Conservation (phyloP, 805 yeast species). For the Cyberlindnera americana region DNA sequence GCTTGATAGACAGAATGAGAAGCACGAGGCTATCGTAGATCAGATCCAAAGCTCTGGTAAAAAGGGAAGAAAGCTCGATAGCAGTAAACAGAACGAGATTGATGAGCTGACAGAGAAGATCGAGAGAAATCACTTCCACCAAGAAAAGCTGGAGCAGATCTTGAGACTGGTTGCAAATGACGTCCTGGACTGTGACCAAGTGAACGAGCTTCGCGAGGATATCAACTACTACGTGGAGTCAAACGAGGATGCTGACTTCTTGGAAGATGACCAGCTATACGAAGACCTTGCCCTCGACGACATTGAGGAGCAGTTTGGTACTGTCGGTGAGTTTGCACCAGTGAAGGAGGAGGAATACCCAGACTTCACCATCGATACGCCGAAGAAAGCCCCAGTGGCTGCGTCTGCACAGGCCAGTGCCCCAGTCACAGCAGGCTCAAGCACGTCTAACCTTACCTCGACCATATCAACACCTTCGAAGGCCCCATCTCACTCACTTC, state of each 20-base stretch:
- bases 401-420: slow-evolving; percentile 3
- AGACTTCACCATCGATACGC: slow-evolving; percentile 12
- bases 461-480: slow-evolving; percentile 8
- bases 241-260: slow-evolving; percentile 88
- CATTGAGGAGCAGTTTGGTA: slow-evolving; percentile 49
- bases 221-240: slow-evolving; percentile 90
- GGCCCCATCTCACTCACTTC: not conserved
- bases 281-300: slow-evolving; percentile 77
- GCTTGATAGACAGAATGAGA: slow-evolving; percentile 75
- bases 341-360: slow-evolving; percentile 12
- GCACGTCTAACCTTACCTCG: not conserved
- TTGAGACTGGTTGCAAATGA: slow-evolving; percentile 77
- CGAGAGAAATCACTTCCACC: slow-evolving; percentile 78
- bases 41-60: slow-evolving; percentile 47
- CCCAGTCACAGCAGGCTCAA: slow-evolving; percentile 6
- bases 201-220: slow-evolving; percentile 80
- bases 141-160: slow-evolving; percentile 71
- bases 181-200: slow-evolving; percentile 69
- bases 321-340: slow-evolving; percentile 38
- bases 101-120: slow-evolving; percentile 59
- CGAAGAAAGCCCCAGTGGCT: slow-evolving; percentile 9
- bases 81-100: slow-evolving; percentile 51
- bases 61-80: slow-evolving; percentile 49
- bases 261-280: slow-evolving; percentile 90
- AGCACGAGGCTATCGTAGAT: slow-evolving; percentile 68